Evolutionary conservation across 202 grass and related monocot species (phyloP).

Genomic region (Zizania palustris): DNA sequence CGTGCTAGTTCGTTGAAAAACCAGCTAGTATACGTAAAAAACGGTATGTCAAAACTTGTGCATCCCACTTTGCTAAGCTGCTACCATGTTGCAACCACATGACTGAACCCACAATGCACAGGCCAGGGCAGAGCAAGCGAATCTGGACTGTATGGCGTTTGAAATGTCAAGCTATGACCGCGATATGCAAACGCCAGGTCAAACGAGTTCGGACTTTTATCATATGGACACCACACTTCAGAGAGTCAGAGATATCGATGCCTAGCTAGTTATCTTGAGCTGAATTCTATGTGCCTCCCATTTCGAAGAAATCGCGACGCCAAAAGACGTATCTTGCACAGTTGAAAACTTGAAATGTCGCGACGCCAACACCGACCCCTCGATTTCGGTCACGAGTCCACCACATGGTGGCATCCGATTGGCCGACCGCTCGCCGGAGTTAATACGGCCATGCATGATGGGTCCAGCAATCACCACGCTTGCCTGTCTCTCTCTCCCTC

Average conservation of each 20-base stretch:
- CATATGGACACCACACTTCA: background rate
- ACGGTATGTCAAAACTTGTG: background rate
- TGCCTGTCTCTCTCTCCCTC: slow-evolving; percentile 1
- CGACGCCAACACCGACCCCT: background rate
- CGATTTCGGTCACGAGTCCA: too few species aligned
- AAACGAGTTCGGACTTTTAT: background rate
- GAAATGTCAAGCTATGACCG: background rate
- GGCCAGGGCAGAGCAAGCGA: background rate
- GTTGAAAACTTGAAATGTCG: background rate
- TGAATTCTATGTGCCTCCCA: too few species aligned
- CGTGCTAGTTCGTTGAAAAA: background rate
- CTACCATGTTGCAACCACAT: background rate
- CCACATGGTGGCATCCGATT: slow-evolving; percentile 16
- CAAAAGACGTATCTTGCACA: background rate
- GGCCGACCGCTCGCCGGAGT: background rate
- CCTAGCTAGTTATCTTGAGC: too few species aligned
- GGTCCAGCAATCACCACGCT: too few species aligned
- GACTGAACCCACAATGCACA: background rate
- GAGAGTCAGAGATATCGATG: too few species aligned
- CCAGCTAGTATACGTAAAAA: background rate
- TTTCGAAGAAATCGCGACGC: background rate
- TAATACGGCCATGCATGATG: background rate
- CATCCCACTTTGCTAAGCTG: background rate
- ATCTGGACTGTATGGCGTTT: background rate
- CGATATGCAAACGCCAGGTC: background rate